Base-by-base conservation (phyloP, 805 yeast genomes). In the Saccharomycopsis sp. region DNA sequence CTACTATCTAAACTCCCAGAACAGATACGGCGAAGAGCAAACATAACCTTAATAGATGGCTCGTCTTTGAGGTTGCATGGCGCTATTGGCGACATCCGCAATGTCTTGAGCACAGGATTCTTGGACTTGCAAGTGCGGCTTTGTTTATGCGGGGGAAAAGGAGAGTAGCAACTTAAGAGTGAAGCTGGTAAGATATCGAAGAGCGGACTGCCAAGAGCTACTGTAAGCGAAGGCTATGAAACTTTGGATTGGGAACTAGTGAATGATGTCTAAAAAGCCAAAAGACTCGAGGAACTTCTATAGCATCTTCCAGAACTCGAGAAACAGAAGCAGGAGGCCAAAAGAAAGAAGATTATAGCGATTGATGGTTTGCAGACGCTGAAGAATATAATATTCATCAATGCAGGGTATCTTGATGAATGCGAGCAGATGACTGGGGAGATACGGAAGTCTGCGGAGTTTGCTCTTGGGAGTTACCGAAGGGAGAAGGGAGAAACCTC, bases 71-170 rank as follows among this genome's bases (percentile, higher is more conserved):
- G 53, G 14, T n/a, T 5, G 14, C 48, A 44, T 18, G 48, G 16
- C 16, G 21, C 48, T 24, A 47, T 21, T 24, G 50, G 21, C 2
- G 48, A 18, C 14, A 16, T 54, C 14, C 7, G 16, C 5, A 16
- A 47, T 7, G 16, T 54, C 40, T 51, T 21, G 2, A 21, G 14
- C 34, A 29, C 34, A 12, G 56, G 50, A 1, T 58, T 56, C 44
- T 14, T 67, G 15, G 61, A 68, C 60, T 68, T 76, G 61, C 70
- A 70, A 59, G 64, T 73, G 34, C 70, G 67, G 18, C 58, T 70
- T 0, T 67, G 73, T 12, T 57, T 77, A 34, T 71, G 78, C 58
- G 82, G 82, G 5, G 82, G 82, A n/a, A 78, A 79, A 66, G 82
- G 82, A 21, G 82, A 81, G 1, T 75, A 73, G 16, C 65, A 71